Evolutionary conservation across 345 rosid species (phyloP).

Genomic region (Ailanthus altissimus): DNA sequence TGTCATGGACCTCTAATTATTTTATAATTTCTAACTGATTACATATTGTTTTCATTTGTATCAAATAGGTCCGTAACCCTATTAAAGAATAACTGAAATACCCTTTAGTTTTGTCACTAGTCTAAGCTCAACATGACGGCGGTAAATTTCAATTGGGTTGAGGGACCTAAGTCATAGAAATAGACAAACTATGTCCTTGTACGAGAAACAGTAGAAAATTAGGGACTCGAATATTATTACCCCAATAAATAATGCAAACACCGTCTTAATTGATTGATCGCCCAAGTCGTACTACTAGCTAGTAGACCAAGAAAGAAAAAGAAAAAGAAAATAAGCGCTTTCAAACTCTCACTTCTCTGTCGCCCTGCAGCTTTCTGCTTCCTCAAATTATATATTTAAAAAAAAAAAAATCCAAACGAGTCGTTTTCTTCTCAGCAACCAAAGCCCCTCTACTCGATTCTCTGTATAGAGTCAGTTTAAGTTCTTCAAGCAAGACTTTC

Average conservation of each 20-base stretch:
- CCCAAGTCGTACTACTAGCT: background rate
- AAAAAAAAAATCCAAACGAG: background rate
- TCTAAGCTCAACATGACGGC: too few species aligned
- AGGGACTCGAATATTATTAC: too few species aligned
- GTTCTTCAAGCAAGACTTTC: background rate
- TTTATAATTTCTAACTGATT: too few species aligned
- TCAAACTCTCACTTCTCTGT: slow-evolving; percentile 2
- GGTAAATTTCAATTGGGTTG: too few species aligned
- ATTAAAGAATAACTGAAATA: too few species aligned
- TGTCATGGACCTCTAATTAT: too few species aligned
- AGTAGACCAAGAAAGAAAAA: background rate
- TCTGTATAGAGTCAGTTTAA: background rate
- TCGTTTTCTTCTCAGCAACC: slow-evolving; percentile 15
- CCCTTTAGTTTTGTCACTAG: too few species aligned
- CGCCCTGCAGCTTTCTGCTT: slow-evolving; percentile 13
- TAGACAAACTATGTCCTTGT: too few species aligned
- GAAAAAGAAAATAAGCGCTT: background rate
- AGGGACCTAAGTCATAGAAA: too few species aligned
- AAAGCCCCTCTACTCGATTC: background rate
- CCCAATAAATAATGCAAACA: background rate
- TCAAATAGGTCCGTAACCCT: too few species aligned
- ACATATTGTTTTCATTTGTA: too few species aligned
- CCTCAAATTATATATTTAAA: background rate
- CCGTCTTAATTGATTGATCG: slow-evolving; percentile 19
- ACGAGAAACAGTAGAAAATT: too few species aligned